Evolutionary conservation across 768 basidiomycete genomes (phyloP), one percentile per base, ranked within the genome.

Genomic region (Brasilioporus rufonigricans): DNA sequence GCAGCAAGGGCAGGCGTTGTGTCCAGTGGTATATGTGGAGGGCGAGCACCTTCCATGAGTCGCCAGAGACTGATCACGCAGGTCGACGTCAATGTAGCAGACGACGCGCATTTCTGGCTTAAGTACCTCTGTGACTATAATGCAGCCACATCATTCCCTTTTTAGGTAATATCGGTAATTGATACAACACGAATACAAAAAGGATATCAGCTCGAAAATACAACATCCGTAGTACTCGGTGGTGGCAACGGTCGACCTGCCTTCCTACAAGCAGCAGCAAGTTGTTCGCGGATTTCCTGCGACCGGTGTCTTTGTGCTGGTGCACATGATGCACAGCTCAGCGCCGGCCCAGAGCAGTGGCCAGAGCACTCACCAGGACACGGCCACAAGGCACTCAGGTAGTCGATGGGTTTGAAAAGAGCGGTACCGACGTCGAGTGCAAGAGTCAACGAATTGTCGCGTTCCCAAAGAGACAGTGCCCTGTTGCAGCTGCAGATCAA

Each of bases 341-440:
- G 59, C 40, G 43, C 14, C 21, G 11, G 44, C 29, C 31, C 19
- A 38, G 16, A 33, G 4, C 33, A 36, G 5, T 31, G 39, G 26
- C 52, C 27, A 41, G 54, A 53, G 32, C 39, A 67, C 73, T 61
- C 61, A 86, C 86, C 81, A 51, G 73, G 64, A 64, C 84, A 87
- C 0, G 87, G 86, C 85, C 85, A 87, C 43, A 87, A 61, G 7
- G 76, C 73, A 44, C 79, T 79, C 56, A 87, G 66, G 66, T 84
- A 86, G 61, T 87, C 82, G 44, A 84, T 74, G 11, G 82, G 80
- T 24, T 78, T 75, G 40, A 88, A 65, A n/a, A 89, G 71, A 10
- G 81, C 76, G 61, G 79, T 80, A 56, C 82, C 80, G 43, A 85
- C 80, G 32, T 86, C 82, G 57, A 89, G 73, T 2, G 86, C 85